Evolutionary conservation across 108 stramenopile species (phyloP).

Genomic region (Schizochytrium sp.): DNA sequence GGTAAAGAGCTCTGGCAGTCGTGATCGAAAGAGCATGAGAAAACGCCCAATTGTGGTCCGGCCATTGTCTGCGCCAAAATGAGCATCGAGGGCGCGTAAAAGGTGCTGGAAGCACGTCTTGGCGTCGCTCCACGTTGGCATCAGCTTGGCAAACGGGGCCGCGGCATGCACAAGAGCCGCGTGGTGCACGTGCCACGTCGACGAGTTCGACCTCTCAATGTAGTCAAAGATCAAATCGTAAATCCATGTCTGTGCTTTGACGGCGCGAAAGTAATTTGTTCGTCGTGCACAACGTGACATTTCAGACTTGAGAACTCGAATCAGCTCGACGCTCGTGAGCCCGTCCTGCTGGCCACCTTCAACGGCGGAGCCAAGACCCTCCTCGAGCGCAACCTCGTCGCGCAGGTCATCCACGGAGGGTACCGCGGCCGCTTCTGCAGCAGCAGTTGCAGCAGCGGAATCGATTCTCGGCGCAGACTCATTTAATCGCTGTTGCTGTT

Average conservation of each 20-base stretch:
- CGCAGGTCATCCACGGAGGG: background rate
- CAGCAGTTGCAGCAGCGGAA: too few relatives aligned
- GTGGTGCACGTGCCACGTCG: background rate
- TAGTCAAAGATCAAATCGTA: background rate
- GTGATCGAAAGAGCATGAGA: background rate
- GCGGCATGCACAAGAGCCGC: background rate
- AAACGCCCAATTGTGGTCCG: background rate
- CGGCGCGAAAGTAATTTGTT: background rate
- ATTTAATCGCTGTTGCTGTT: background rate
- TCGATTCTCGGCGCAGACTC: background rate
- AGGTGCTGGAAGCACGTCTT: background rate
- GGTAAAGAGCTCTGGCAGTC: background rate
- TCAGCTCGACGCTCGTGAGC: background rate
- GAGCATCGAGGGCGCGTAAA: background rate
- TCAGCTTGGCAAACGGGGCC: background rate
- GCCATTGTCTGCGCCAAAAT: background rate
- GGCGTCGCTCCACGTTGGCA: background rate
- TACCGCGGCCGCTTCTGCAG: too few relatives aligned
- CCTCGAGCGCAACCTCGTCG: background rate
- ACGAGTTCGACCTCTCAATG: background rate
- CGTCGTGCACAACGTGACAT: background rate
- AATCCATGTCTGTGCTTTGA: background rate
- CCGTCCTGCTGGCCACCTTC: background rate
- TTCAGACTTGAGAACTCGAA: background rate
- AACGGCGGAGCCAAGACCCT: background rate